These are phyloP conservation scores for Aspergillus aculeatinus DNA, from an alignment of 2,329 filamentous ascomycete species.

Conservation along the genomic window DNA sequence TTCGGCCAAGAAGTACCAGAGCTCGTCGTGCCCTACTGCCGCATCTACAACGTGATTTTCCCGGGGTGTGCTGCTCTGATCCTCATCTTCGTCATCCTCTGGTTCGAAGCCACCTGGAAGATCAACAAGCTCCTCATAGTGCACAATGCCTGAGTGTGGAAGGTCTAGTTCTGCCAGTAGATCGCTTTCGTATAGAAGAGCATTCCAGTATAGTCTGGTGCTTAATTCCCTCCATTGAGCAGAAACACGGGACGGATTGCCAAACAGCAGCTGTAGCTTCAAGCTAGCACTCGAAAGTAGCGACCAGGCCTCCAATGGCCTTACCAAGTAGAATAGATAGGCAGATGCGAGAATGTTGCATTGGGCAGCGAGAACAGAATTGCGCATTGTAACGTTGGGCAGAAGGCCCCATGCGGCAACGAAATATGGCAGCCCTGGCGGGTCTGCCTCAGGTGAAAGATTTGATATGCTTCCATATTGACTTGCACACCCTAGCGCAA, in stretches of 20 bases:
- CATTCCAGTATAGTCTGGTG: constrained; percentile 82
- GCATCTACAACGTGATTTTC: constrained; percentile 47
- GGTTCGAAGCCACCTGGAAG: constrained; percentile 74
- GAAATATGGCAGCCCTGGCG: constrained; percentile 76
- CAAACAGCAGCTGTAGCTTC: constrained; percentile 75
- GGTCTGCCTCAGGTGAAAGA: constrained; percentile 66
- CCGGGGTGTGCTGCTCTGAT: not conserved
- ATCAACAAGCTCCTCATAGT: constrained; percentile 77
- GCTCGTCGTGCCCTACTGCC: constrained; percentile 66
- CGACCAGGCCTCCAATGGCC: constrained; percentile 80
- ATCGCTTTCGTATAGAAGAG: constrained; percentile 76
- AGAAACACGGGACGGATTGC: constrained; percentile 69
- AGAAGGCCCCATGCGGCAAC: constrained; percentile 76
- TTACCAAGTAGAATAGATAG: constrained; percentile 78
- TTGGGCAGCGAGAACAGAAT: constrained; percentile 74
- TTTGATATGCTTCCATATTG: constrained; percentile 73
- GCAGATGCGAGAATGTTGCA: constrained; percentile 78
- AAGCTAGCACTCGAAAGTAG: constrained; percentile 76
- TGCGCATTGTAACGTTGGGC: constrained; percentile 75
- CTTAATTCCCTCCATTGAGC: constrained; percentile 69
- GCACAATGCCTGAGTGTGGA: constrained; percentile 77
- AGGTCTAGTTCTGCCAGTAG: constrained; percentile 76
- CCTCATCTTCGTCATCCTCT: constrained; percentile 51
- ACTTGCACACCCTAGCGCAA: constrained; percentile 75
- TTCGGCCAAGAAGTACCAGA: constrained; percentile 85